Base-by-base conservation (phyloP, 2,329 filamentous ascomycete species). In the Ascochyta pisi region DNA sequence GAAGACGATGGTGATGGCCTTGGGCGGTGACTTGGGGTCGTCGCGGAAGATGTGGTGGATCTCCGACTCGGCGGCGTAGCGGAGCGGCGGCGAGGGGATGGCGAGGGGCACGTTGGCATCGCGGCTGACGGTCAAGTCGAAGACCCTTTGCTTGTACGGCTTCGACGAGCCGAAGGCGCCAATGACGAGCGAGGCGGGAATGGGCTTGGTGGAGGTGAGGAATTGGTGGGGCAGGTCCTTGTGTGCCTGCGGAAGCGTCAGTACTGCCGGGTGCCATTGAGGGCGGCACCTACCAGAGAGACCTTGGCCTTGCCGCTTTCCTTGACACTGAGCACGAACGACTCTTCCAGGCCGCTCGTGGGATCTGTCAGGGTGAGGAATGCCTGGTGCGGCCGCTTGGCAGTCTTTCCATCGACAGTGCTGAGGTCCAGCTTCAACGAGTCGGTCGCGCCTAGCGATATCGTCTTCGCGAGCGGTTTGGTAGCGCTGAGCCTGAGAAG, bases 21-120 rank as follows among this genome's bases (percentile, higher is more conserved):
- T 86, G 42, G 92, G 90, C 22, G 93, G 92, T 76, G 86, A 96
- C 77, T 85, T 86, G 40, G 92, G 86, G 68, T 94, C 92, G 13
- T 82, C 77, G 62, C 86, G 87, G 86, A 98, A 99, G 68, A 89
- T 90, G 81, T 99, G 95, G 80, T 91, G 85, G 73, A 99, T 97
- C 78, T 96, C 90, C 9, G 86, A 81, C 64, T 88, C 86, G 79
- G 91, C 90, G 73, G 89, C 90, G 77, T 96, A 98, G 77, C 94
- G 89, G 63, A 93, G 78, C 9, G 91, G 87, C 65, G 86, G 81
- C 67, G 90, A 84, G 68, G 87, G 84, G 52, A 82, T 77, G 19
- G 86, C 81, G 15, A 85, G 73, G 2, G 89, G 82, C 3, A 81
- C 77, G 67, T 83, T 84, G 47, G 87, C 74, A 70, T 94, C 89